phyloP scores from a whole-genome alignment of 441 rosid genomes.

The Arabidopsis hybrid region DNA sequence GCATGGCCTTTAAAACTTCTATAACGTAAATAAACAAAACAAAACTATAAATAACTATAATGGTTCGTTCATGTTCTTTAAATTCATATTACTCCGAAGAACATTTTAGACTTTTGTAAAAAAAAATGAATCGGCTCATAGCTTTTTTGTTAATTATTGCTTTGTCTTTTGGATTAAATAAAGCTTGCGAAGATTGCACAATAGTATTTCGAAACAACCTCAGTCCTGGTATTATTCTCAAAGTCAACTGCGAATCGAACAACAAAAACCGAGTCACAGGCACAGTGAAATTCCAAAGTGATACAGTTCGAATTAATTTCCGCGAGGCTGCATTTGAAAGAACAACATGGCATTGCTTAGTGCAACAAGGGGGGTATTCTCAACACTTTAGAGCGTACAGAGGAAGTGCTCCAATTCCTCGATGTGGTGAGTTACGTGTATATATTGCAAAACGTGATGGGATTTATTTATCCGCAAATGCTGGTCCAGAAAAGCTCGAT shows the following conservation, averaged over 20 bases:
- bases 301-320: neutral
- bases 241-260: constrained; percentile 1
- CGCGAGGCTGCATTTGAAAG: neutral
- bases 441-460: constrained; percentile 20
- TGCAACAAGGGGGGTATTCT: neutral
- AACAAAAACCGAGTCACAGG: neutral
- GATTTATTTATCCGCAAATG: constrained; percentile 17
- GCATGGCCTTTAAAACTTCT: constrained; percentile 4
- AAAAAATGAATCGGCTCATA: neutral
- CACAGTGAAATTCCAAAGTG: neutral
- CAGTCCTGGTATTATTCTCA: neutral
- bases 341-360: neutral
- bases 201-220: neutral
- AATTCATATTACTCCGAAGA: no score
- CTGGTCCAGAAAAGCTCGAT: neutral
- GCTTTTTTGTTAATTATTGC: neutral
- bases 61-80: neutral
- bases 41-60: neutral
- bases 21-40: neutral
- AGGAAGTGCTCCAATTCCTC: neutral
- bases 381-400: neutral
- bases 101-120: neutral
- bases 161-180: neutral
- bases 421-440: constrained; percentile 13
- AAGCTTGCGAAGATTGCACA: constrained; percentile 2